Evolutionary conservation across 805 yeast species (phyloP).

Genomic region (Ogataea haglerorum): DNA sequence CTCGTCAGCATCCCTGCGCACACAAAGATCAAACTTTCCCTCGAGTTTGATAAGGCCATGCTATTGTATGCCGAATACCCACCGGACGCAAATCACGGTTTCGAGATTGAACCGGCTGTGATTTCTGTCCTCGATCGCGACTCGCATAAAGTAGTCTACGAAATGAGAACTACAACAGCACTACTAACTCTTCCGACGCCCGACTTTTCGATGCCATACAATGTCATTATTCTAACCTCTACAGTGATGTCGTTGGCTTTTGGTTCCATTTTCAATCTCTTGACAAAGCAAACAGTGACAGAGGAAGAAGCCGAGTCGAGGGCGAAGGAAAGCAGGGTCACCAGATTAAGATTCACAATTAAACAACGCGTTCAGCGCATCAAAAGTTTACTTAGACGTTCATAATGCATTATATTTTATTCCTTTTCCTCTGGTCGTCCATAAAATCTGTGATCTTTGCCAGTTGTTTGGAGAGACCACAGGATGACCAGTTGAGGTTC

Average conservation of each 20-base stretch:
- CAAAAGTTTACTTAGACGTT: constrained; percentile 1
- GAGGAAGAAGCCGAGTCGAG: constrained; percentile 60
- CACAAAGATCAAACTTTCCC: constrained; percentile 57
- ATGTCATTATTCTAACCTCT: constrained; percentile 89
- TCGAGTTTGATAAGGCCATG: constrained; percentile 84
- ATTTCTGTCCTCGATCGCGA: constrained; percentile 47
- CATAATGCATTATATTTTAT: constrained; percentile 4
- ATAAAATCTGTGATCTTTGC: constrained; percentile 10
- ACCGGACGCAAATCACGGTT: constrained; percentile 99
- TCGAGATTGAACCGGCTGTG: constrained; percentile 89
- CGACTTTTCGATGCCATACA: constrained; percentile 98
- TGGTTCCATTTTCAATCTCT: constrained; percentile 77
- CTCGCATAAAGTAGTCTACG: constrained; percentile 34
- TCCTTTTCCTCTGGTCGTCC: constrained; percentile 11
- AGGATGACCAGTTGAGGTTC: constrained; percentile 9
- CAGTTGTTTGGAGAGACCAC: constrained; percentile 11
- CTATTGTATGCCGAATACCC: constrained; percentile 88
- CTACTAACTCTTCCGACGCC: constrained; percentile 90
- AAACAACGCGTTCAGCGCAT: constrained; percentile 1
- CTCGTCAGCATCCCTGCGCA: constrained; percentile 60
- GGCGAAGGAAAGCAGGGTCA: constrained; percentile 17
- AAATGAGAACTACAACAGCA: constrained; percentile 80
- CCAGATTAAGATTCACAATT: constrained; percentile 7
- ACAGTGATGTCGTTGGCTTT: constrained; percentile 91
- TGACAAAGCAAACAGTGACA: constrained; percentile 70